Percentiles rank a stretch among this genome's conserved stretches.
phyloP scores from a whole-genome alignment of 306 rosid species.

The Vigna angularis region DNA sequence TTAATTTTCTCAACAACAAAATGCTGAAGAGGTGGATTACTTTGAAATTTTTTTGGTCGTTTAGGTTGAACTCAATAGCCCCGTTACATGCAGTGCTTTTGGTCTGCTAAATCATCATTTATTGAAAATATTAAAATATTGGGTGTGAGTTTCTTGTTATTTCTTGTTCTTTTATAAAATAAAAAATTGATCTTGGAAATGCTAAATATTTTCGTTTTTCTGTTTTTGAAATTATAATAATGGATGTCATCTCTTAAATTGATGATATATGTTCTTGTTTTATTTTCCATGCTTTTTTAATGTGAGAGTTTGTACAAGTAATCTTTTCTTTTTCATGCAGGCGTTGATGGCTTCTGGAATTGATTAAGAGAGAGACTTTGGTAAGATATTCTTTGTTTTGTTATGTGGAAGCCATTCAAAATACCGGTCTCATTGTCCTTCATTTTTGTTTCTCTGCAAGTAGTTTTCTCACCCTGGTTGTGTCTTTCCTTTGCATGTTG shows the following conservation, averaged over 20 bases:
- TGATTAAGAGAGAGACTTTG: conserved; percentile 5
- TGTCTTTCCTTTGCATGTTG: conserved; percentile 30
- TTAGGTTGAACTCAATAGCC: no score
- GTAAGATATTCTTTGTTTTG: not conserved
- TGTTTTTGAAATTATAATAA: not conserved
- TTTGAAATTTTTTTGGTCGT: no score
- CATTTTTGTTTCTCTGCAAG: conserved; percentile 7
- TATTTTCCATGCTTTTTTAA: not conserved
- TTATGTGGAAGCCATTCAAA: not conserved
- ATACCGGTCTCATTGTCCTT: not conserved
- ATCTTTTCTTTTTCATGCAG: conserved; percentile 5
- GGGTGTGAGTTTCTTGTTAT: no score
- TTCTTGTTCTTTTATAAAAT: no score
- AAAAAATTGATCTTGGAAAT: not conserved
- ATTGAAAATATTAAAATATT: no score
- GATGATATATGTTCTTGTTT: not conserved
- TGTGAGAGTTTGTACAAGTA: not conserved
- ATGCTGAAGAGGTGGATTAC: no score
- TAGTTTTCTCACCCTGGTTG: conserved; percentile 9
- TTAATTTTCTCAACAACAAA: no score
- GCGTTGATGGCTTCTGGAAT: not conserved
- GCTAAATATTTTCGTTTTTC: not conserved
- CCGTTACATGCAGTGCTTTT: no score
- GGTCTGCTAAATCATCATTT: no score
- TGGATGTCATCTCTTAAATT: not conserved